These are phyloP conservation scores for Petunia secreta DNA, from an alignment of 257 asterid genomes.

Conservation along the genomic window DNA sequence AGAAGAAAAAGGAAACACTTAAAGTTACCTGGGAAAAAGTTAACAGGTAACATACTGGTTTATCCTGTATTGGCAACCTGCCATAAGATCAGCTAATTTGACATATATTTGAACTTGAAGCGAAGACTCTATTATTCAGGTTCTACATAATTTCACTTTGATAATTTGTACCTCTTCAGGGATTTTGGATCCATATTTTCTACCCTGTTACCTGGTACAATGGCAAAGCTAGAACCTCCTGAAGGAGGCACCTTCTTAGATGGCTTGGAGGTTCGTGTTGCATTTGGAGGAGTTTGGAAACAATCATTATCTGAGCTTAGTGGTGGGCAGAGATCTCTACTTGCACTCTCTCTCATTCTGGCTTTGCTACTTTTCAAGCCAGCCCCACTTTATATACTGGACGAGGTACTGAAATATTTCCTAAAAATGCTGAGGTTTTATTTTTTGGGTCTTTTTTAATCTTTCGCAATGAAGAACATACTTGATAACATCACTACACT, in stretches of 20 bases:
- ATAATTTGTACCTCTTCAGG: constrained; percentile 47
- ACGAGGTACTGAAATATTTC: constrained; percentile 64
- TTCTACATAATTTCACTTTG: background rate
- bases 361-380: constrained; percentile 98
- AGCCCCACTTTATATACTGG: constrained; percentile 94
- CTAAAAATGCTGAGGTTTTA: constrained; percentile 1
- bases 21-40: constrained; percentile 96
- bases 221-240: constrained; percentile 94
- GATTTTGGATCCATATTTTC: constrained; percentile 99
- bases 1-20: constrained; percentile 94
- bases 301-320: constrained; percentile 96
- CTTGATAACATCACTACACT: background rate
- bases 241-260: constrained; percentile 95
- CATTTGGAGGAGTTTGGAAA: constrained; percentile 97
- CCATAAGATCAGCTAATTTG: constrained; percentile 11
- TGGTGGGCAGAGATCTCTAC: constrained; percentile 97
- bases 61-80: constrained; percentile 14
- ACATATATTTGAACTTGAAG: background rate
- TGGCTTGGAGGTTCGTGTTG: constrained; percentile 95
- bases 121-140: background rate
- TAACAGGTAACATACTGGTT: constrained; percentile 62
- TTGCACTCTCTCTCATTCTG: constrained; percentile 91
- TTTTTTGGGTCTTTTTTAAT: too few species aligned
- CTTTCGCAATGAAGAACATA: background rate
- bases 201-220: constrained; percentile 92